A percentile compares a stretch with the other conserved stretches of the same genome.
These are phyloP conservation scores for Noccaea bulbosa DNA, from an alignment of 345 rosid species.

Conservation along the genomic window DNA sequence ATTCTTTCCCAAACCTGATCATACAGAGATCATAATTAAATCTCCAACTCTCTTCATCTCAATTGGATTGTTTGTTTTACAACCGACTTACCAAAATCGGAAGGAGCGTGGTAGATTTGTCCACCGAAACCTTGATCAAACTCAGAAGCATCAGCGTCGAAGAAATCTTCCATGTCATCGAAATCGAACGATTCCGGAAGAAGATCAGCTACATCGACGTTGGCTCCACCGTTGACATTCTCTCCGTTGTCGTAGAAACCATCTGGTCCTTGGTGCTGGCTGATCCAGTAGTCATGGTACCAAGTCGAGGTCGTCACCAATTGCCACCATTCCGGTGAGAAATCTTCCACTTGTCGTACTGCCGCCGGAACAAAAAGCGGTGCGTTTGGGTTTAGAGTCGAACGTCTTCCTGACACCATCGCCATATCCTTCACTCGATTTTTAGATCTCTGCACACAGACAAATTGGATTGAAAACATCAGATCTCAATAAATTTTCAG, in stretches of 20 bases:
- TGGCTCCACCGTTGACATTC: constrained; percentile 29
- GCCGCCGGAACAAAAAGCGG: constrained; percentile 90
- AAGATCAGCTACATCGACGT: constrained; percentile 52
- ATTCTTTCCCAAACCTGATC: constrained; percentile 45
- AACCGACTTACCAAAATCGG: constrained; percentile 31
- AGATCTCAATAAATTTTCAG: not conserved
- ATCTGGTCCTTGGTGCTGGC: constrained; percentile 61
- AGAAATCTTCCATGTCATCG: constrained; percentile 56
- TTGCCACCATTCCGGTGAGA: constrained; percentile 97
- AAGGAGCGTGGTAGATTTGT: constrained; percentile 32
- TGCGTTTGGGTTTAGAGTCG: constrained; percentile 82
- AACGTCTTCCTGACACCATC: constrained; percentile 73
- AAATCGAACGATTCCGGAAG: constrained; percentile 74
- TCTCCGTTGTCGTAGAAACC: constrained; percentile 61
- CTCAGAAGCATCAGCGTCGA: constrained; percentile 46
- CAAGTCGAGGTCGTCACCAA: constrained; percentile 75
- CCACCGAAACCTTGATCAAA: constrained; percentile 47
- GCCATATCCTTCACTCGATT: constrained; percentile 55
- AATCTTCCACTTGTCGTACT: constrained; percentile 79
- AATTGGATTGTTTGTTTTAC: not conserved
- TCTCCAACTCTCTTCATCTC: not conserved
- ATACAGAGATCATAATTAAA: too few relatives aligned
- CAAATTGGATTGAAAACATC: too few relatives aligned
- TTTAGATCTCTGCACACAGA: constrained; percentile 34
- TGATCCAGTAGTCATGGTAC: constrained; percentile 88